These are phyloP conservation scores for Tillandsia leiboldiana DNA, from an alignment of 176 grass and related monocot genomes.

Conservation along the genomic window DNA sequence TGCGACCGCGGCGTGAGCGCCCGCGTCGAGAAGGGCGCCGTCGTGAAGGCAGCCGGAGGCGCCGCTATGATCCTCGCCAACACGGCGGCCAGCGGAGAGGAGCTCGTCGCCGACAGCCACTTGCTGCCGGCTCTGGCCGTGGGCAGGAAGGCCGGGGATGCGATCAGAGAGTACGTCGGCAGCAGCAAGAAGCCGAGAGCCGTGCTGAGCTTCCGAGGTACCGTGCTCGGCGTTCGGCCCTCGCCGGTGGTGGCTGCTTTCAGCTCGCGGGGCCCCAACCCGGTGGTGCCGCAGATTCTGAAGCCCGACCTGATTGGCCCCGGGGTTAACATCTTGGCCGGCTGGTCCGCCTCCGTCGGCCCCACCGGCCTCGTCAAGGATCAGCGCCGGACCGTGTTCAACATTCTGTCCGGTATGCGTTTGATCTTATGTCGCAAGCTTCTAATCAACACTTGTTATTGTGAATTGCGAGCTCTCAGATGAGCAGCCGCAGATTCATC, in stretches of 20 bases:
- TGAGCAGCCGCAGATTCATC: not conserved
- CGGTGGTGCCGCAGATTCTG: constrained; percentile 68
- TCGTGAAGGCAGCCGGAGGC: constrained; percentile 68
- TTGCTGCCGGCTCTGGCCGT: constrained; percentile 72
- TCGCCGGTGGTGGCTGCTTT: constrained; percentile 88
- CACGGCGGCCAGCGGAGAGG: constrained; percentile 73
- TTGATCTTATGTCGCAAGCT: not conserved
- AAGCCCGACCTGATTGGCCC: constrained; percentile 96
- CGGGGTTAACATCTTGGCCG: constrained; percentile 90
- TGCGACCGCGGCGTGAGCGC: constrained; percentile 89
- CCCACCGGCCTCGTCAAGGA: constrained; percentile 82
- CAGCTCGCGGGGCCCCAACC: constrained; percentile 91
- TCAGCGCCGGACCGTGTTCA: constrained; percentile 68
- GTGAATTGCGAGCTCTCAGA: no score
- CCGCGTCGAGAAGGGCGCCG: constrained; percentile 81
- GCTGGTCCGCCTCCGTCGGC: constrained; percentile 59
- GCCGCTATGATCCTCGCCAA: constrained; percentile 87
- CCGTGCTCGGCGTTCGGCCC: constrained; percentile 66
- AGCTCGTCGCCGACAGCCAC: constrained; percentile 91
- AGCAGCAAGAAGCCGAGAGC: constrained; percentile 37
- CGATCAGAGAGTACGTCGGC: constrained; percentile 53
- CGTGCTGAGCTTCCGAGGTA: constrained; percentile 75
- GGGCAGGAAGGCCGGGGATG: constrained; percentile 51
- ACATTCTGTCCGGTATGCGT: constrained; percentile 83
- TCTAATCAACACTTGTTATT: not conserved